These are phyloP conservation scores for Platismatia glauca DNA, from an alignment of 495 filamentous ascomycete species.

Conservation along the genomic window DNA sequence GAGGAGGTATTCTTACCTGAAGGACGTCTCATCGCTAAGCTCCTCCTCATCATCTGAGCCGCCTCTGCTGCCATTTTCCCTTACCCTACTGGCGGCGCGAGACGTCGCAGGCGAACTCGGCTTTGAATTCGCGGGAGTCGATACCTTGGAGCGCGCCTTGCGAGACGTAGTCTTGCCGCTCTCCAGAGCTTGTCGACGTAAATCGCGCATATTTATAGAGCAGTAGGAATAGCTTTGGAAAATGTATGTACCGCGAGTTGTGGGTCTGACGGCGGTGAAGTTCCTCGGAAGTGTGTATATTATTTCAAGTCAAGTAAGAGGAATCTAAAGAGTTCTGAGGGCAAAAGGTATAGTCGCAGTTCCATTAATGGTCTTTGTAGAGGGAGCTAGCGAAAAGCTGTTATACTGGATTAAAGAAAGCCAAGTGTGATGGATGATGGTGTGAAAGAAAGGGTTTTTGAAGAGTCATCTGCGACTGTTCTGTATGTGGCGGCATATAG, in stretches of 20 bases:
- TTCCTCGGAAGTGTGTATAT: background rate
- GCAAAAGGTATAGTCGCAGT: conserved; percentile 22
- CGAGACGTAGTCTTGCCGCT: conserved; percentile 87
- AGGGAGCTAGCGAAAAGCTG: background rate
- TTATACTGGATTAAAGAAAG: background rate
- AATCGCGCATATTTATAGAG: conserved; percentile 54
- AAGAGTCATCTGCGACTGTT: background rate
- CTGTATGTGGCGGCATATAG: too few relatives aligned
- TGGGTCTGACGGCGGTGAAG: background rate
- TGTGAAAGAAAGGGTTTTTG: background rate
- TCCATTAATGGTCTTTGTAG: conserved; percentile 18
- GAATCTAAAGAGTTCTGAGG: conserved; percentile 23
- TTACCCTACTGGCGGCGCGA: conserved; percentile 28
- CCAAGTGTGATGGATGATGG: background rate
- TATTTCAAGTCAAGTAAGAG: conserved; percentile 17
- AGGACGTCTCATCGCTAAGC: conserved; percentile 58
- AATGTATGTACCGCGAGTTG: background rate
- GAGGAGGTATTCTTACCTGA: conserved; percentile 45
- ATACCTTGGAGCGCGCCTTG: conserved; percentile 69
- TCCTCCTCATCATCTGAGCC: conserved; percentile 74
- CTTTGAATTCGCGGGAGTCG: conserved; percentile 56
- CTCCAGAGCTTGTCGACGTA: conserved; percentile 76
- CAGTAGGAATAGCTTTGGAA: background rate
- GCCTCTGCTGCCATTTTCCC: conserved; percentile 44
- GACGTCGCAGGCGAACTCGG: conserved; percentile 49